Conservation (phyloP, 2,329 filamentous ascomycete species). For the Sphaerulina populicola region DNA sequence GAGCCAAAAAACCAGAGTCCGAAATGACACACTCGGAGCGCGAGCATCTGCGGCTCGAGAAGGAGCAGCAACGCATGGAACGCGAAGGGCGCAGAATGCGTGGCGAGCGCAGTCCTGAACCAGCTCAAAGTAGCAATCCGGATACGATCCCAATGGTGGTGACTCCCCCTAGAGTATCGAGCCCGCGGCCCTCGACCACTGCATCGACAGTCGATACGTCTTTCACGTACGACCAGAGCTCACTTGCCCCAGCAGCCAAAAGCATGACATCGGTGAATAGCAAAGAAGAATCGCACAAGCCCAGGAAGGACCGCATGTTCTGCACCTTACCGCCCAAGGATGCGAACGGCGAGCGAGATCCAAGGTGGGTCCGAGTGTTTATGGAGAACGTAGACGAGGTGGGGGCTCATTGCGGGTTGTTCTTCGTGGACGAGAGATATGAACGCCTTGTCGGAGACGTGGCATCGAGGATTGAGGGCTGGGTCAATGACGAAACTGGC, state of each 20-base stretch:
- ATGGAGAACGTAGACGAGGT: slow-evolving; percentile 83
- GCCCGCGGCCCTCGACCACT: slow-evolving; percentile 5
- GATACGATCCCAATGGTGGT: background rate
- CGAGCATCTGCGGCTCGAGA: slow-evolving; percentile 26
- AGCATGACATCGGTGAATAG: slow-evolving; percentile 11
- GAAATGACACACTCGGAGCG: slow-evolving; percentile 26
- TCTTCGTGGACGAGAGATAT: slow-evolving; percentile 54
- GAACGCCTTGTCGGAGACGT: slow-evolving; percentile 34
- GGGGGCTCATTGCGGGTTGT: slow-evolving; percentile 73
- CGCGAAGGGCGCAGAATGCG: slow-evolving; percentile 26
- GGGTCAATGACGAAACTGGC: slow-evolving; percentile 26
- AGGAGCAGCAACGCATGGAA: slow-evolving; percentile 30
- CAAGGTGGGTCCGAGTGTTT: slow-evolving; percentile 67
- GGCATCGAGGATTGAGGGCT: slow-evolving; percentile 31
- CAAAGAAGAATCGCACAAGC: slow-evolving; percentile 22
- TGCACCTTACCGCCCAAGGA: slow-evolving; percentile 60
- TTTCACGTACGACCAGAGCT: slow-evolving; percentile 5
- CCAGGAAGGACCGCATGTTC: slow-evolving; percentile 61
- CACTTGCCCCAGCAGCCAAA: slow-evolving; percentile 8
- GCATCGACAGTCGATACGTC: slow-evolving; percentile 4
- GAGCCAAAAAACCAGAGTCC: slow-evolving; percentile 14
- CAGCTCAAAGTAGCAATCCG: background rate
- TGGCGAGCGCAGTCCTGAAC: slow-evolving; percentile 21
- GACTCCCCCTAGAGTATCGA: background rate
- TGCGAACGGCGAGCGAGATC: slow-evolving; percentile 52